Evolutionary conservation across 768 basidiomycete species (phyloP), one percentile per base, ranked within the genome.

Genomic region (Trametes elegans): DNA sequence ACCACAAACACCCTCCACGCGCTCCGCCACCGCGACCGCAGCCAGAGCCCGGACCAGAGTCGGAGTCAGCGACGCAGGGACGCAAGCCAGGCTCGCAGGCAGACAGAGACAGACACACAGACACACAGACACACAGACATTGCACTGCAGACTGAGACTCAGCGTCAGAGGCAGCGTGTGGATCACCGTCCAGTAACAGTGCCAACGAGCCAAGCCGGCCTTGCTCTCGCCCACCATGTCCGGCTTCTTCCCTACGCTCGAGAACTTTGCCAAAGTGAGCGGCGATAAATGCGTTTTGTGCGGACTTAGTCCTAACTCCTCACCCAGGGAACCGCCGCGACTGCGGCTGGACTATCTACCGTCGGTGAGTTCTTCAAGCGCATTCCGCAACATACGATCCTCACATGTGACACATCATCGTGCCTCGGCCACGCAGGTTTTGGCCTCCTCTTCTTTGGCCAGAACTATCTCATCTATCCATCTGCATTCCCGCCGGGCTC

Each of bases 391-490:
- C 38, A 38, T 57, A 41, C 45, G 8, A 14, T 18, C 14, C 23
- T 27, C 13, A 26, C 24, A 41, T 44, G 34, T 46, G 32, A 39
- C 39, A 24, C 31, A n/a, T 38, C 24, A 24, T 31, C 16, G 10
- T 42, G 18, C 29, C 26, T 28, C 27, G 16, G 13, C 13, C 26
- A 9, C 36, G 23, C 44, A 63, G 62, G 62, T 19, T 27, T 60
- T 27, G 62, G 62, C 5, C 59, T 63, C 14, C 57, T 63, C 23
- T 58, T 63, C 70, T 87, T 88, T 61, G 91, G 89, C 26, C 94
- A 98, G 68, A 88, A 86, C 66, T 87, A 81, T 62, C 76, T 98
- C 48, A 95, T 98, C 67, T 98, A 96, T 68, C 94, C 94, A 0
- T 86, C 91, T 16, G 85, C 87, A 7, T 86, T 81, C 43, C 85